Percentiles rank a stretch among this genome's conserved stretches.
Evolutionary conservation across 2,329 filamentous ascomycete species (phyloP).

Genomic region (Xylaria polymorpha): DNA sequence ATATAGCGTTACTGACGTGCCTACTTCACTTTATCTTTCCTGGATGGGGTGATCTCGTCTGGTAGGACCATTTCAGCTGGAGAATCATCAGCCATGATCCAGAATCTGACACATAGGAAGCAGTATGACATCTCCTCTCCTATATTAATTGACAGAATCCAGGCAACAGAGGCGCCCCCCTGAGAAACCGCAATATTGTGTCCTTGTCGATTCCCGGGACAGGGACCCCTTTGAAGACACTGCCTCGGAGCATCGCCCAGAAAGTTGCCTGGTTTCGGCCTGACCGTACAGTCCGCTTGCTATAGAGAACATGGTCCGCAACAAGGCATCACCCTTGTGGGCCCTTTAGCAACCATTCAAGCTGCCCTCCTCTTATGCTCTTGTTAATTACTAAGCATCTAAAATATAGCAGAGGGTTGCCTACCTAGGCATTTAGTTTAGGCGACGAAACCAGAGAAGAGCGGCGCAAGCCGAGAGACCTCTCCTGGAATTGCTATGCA

Average conservation of each 20-base stretch:
- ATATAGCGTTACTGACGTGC: constrained; percentile 1
- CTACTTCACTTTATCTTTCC: constrained; percentile 7
- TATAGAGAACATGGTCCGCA: constrained; percentile 18
- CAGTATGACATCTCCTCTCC: constrained; percentile 4
- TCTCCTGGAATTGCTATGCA: not conserved
- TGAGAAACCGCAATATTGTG: not conserved
- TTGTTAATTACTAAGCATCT: not conserved
- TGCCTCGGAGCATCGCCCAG: not conserved
- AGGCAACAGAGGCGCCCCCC: not conserved
- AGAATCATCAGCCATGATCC: not conserved
- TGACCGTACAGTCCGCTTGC: constrained; percentile 8
- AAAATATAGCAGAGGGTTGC: constrained; percentile 12
- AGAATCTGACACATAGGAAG: not conserved
- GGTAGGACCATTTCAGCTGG: not conserved
- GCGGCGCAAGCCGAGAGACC: not conserved
- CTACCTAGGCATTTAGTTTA: constrained; percentile 10
- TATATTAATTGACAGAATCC: not conserved
- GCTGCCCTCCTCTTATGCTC: not conserved
- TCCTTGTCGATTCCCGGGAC: not conserved
- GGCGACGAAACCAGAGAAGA: constrained; percentile 2
- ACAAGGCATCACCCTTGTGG: constrained; percentile 20
- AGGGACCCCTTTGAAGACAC: constrained; percentile 7
- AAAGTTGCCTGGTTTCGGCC: constrained; percentile 16
- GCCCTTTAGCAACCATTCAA: not conserved
- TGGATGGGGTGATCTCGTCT: not conserved